These are phyloP conservation scores for Coemansia sp. DNA, from an alignment of 192 early-diverging fungal genomes.

Conservation along the genomic window DNA sequence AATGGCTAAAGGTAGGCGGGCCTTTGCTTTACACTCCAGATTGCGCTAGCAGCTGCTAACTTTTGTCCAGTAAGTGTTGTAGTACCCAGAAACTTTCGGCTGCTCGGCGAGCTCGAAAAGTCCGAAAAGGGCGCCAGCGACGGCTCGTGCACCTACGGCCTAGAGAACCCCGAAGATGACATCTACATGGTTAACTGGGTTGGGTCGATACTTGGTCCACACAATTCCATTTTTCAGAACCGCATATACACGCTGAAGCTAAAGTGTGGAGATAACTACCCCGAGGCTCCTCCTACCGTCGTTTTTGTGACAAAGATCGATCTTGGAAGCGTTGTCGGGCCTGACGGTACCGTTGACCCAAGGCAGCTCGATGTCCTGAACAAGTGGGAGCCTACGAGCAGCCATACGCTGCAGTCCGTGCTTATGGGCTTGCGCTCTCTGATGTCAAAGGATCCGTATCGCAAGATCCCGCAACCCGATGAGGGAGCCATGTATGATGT, in stretches of 20 bases:
- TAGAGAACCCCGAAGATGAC: slow-evolving; percentile 75
- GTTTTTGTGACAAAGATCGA: slow-evolving; percentile 82
- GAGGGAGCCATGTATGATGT: slow-evolving; percentile 66
- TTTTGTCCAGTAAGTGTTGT: slow-evolving; percentile 17
- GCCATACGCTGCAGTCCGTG: slow-evolving; percentile 74
- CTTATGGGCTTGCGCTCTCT: slow-evolving; percentile 81
- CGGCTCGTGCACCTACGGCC: slow-evolving; percentile 90
- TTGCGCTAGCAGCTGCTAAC: not conserved
- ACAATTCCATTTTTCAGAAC: slow-evolving; percentile 82
- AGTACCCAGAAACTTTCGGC: slow-evolving; percentile 96
- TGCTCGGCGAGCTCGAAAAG: slow-evolving; percentile 95
- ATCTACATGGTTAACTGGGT: slow-evolving; percentile 84
- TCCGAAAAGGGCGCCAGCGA: slow-evolving; percentile 96
- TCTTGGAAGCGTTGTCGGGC: slow-evolving; percentile 51
- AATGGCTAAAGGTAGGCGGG: not conserved
- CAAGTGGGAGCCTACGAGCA: slow-evolving; percentile 70
- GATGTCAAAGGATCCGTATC: slow-evolving; percentile 78
- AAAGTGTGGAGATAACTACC: slow-evolving; percentile 83
- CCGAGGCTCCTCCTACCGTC: slow-evolving; percentile 74
- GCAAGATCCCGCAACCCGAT: slow-evolving; percentile 84
- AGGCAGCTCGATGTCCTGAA: slow-evolving; percentile 79
- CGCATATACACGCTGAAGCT: slow-evolving; percentile 89
- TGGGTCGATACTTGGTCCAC: slow-evolving; percentile 89
- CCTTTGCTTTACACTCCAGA: not conserved
- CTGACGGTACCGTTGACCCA: slow-evolving; percentile 61